Evolutionary conservation across 768 basidiomycete species (phyloP), one percentile per base, ranked within the genome.

Genomic region (Collybiopsis confluens): DNA sequence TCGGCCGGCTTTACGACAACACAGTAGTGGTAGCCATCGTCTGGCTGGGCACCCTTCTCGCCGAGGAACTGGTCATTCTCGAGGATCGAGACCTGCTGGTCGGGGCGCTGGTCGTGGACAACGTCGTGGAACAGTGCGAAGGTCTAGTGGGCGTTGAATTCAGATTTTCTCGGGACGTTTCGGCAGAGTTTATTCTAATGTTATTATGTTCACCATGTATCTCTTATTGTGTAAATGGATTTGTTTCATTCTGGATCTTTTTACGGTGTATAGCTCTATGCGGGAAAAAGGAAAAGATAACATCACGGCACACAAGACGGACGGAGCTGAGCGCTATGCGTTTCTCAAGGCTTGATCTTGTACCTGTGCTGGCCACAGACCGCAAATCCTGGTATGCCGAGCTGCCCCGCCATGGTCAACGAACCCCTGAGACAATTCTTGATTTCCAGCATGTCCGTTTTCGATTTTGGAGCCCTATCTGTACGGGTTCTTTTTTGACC

Each of bases 21-120:
- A 58, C n/a, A 43, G 48, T 28, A 54, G 51, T n/a, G 53, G 56
- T 28, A 50, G 57, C 20, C 59, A 62, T 36, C 58, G 61, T 16
- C 51, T 52, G 13, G 61, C 62, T 9, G 60, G 58, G 21, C 55
- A 54, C 36, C 45, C 58, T 23, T 44, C 59, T 45, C 58, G 57
- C 18, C 59, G 60, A 33, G 52, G 56, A 45, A 36, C 38, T 21
- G 50, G 50, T 27, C 37, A 43, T 16, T 42, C 50, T n/a, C 37
- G 26, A 52, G 40, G 50, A 6, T 28, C 50, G 24, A 50, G 23
- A 13, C 18, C 46, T 36, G n/a, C 46, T 13, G 27, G 26, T 35
- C 23, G 48, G 26, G 23, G 37, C 30, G 35, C 50, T 27, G 26
- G 38, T 41, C n/a, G n/a, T n/a, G n/a, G n/a, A n/a, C 41, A 40